phyloP scores from a whole-genome alignment of 345 rosid genomes.

The Salix dunnii region DNA sequence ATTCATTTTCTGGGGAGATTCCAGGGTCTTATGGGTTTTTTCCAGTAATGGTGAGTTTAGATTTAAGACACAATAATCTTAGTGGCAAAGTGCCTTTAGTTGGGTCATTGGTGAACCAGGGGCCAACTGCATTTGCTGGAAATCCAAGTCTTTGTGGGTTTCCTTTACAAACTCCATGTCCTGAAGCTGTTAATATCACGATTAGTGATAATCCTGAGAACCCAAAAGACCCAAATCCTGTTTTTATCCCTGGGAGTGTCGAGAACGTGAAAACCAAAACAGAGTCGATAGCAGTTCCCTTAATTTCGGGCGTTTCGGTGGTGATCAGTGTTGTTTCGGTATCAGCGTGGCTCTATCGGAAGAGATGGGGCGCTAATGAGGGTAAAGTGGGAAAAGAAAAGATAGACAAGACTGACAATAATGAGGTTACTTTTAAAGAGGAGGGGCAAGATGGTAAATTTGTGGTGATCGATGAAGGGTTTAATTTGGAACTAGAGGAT shows the following conservation, averaged over 20 bases:
- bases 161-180: conserved; percentile 63
- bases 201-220: conserved; percentile 37
- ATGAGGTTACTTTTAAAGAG: conserved; percentile 16
- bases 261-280: conserved; percentile 21
- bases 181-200: conserved; percentile 48
- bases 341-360: conserved; percentile 57
- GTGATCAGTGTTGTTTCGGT: conserved; percentile 57
- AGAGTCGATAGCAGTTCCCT: conserved; percentile 49
- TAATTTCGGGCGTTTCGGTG: conserved; percentile 60
- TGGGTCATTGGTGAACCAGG: conserved; percentile 85
- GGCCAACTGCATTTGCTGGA: conserved; percentile 91
- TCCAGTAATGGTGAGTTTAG: conserved; percentile 75
- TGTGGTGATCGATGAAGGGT: conserved; percentile 69
- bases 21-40: conserved; percentile 68
- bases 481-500: conserved; percentile 76
- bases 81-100: conserved; percentile 76
- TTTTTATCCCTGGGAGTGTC: conserved; percentile 11
- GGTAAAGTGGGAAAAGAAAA: conserved; percentile 34
- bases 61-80: conserved; percentile 74
- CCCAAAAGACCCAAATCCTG: conserved; percentile 31
- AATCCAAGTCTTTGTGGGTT: conserved; percentile 85
- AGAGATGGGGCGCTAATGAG: conserved; percentile 30
- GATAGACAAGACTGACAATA: background rate
- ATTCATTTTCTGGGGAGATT: conserved; percentile 63
- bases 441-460: conserved; percentile 68